phyloP scores from a whole-genome alignment of 2,329 filamentous ascomycete genomes.

The Aspergillus sp. region DNA sequence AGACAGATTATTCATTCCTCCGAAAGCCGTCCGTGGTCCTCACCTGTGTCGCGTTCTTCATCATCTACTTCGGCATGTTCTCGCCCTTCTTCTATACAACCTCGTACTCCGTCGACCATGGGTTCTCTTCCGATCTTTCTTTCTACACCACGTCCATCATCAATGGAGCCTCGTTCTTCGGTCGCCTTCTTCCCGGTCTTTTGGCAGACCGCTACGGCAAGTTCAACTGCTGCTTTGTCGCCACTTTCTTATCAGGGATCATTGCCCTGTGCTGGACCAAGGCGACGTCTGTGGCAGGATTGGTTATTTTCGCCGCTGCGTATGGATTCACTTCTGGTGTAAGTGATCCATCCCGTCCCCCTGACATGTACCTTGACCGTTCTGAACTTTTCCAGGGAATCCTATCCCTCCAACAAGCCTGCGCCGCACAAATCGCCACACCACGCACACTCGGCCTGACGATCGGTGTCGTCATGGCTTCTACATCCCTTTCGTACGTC shows the following conservation, averaged over 20 bases:
- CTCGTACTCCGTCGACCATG: slow-evolving; percentile 27
- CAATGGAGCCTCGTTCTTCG: slow-evolving; percentile 40
- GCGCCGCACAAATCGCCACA: slow-evolving; percentile 44
- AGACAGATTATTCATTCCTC: slow-evolving; percentile 23
- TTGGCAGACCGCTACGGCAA: slow-evolving; percentile 36
- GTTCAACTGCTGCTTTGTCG: slow-evolving; percentile 33
- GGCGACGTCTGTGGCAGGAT: slow-evolving; percentile 42
- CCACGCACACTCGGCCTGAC: slow-evolving; percentile 42
- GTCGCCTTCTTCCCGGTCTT: slow-evolving; percentile 36
- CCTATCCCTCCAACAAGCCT: slow-evolving; percentile 48
- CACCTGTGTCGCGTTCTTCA: slow-evolving; percentile 33
- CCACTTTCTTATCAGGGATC: slow-evolving; percentile 33
- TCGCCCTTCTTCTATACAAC: slow-evolving; percentile 40
- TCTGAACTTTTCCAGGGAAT: slow-evolving; percentile 37
- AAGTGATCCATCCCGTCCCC: not conserved
- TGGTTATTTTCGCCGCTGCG: slow-evolving; percentile 45
- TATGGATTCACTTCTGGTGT: slow-evolving; percentile 51
- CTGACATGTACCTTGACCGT: too few relatives aligned
- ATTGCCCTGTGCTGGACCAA: slow-evolving; percentile 49
- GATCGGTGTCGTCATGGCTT: slow-evolving; percentile 44
- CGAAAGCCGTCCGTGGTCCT: slow-evolving; percentile 24
- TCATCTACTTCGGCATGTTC: slow-evolving; percentile 41
- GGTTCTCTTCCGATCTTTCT: slow-evolving; percentile 29
- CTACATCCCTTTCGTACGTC: slow-evolving; percentile 45
- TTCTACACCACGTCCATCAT: slow-evolving; percentile 42